A percentile compares a stretch with the other conserved stretches of the same genome.
Evolutionary conservation across 768 basidiomycete genomes (phyloP).

Genomic region (Russula dissimulans): DNA sequence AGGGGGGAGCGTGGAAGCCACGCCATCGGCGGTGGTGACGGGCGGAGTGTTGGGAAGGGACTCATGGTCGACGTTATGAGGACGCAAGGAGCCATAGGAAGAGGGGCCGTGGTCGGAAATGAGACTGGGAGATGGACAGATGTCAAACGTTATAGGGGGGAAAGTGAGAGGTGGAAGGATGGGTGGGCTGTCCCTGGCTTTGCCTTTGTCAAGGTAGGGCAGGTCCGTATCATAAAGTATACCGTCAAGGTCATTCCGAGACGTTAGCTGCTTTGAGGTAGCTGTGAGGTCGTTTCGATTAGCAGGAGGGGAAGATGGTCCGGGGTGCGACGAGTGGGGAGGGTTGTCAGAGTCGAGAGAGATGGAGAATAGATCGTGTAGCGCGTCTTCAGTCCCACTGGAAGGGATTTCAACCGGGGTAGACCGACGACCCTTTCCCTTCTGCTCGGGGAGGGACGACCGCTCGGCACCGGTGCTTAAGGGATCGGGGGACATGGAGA

Average conservation of each 20-base stretch:
- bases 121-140: slow-evolving; percentile 31
- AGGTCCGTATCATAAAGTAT: slow-evolving; percentile 12
- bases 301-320: slow-evolving; percentile 18
- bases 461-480: not conserved
- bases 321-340: slow-evolving; percentile 21
- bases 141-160: slow-evolving; percentile 41
- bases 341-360: slow-evolving; percentile 11
- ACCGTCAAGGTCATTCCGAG: slow-evolving; percentile 3
- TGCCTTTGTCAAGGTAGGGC: slow-evolving; percentile 36
- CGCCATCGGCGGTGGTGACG: not conserved
- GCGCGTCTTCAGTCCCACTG: slow-evolving; percentile 26
- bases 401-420: slow-evolving; percentile 42
- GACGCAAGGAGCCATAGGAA: slow-evolving; percentile 25
- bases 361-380: slow-evolving; percentile 23
- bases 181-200: slow-evolving; percentile 46
- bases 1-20: not conserved
- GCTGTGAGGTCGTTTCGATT: slow-evolving; percentile 3
- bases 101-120: slow-evolving; percentile 26
- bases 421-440: slow-evolving; percentile 48
- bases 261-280: not conserved
- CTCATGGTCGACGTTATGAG: not conserved
- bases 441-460: slow-evolving; percentile 25
- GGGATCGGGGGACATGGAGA: not conserved
- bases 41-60: not conserved
- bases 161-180: slow-evolving; percentile 59